Percentiles rank a stretch among this genome's conserved stretches.
Evolutionary conservation across 208 protist species (phyloP).

Genomic region (Leishmania lainsoni): DNA sequence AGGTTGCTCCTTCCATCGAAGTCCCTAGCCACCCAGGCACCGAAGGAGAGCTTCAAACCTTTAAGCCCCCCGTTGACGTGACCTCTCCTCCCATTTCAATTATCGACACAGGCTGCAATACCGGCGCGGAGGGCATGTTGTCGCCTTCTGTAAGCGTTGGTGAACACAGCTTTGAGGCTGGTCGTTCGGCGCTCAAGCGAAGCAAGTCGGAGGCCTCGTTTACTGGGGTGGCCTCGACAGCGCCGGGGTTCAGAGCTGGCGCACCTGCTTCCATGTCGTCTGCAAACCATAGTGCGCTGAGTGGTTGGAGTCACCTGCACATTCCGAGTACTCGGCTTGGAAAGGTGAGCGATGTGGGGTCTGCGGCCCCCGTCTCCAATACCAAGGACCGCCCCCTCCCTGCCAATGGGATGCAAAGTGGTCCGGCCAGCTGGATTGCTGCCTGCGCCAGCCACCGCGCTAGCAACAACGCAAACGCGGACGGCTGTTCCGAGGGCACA

Average conservation of each 20-base stretch:
- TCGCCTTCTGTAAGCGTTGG: background rate
- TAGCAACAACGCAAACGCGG: constrained; percentile 12
- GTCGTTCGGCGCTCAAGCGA: background rate
- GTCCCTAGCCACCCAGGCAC: background rate
- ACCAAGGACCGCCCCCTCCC: background rate
- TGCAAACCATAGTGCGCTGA: background rate
- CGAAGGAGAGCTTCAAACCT: background rate
- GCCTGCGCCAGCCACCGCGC: background rate
- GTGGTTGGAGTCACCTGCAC: background rate
- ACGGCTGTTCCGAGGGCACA: background rate
- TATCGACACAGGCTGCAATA: background rate
- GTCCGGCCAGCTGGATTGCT: background rate
- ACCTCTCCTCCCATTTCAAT: background rate
- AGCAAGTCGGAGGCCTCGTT: constrained; percentile 8
- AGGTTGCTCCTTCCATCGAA: background rate
- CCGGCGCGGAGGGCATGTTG: too few species aligned
- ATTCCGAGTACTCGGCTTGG: background rate
- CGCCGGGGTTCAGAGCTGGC: background rate
- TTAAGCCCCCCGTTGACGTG: background rate
- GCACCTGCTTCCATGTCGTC: too few species aligned
- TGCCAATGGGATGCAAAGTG: background rate
- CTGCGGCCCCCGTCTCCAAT: background rate
- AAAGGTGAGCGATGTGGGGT: background rate
- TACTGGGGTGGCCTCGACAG: background rate
- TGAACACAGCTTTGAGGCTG: background rate